Conservation (phyloP, 192 early-diverging fungal species). For the Podila minutissima region DNA sequence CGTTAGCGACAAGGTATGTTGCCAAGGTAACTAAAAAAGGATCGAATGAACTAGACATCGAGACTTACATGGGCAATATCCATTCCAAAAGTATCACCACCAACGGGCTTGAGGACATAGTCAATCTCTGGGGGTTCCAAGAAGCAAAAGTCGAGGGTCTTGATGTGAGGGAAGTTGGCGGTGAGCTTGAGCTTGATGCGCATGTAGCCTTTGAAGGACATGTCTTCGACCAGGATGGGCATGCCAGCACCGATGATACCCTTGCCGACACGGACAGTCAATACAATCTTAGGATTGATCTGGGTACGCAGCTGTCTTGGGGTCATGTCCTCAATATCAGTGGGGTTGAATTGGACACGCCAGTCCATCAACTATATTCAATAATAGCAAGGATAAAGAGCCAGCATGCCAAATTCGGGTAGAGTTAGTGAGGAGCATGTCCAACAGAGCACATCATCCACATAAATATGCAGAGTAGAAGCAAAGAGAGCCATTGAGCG, state of each 20-base stretch:
- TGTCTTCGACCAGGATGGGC: slow-evolving; percentile 86
- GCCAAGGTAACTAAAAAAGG: background rate
- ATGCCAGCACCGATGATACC: slow-evolving; percentile 87
- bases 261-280: slow-evolving; percentile 87
- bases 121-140: slow-evolving; percentile 87
- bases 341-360: slow-evolving; percentile 86
- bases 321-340: slow-evolving; percentile 80
- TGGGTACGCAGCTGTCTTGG: slow-evolving; percentile 71
- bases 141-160: slow-evolving; percentile 85
- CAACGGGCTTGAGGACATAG: slow-evolving; percentile 91
- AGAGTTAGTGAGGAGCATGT: background rate
- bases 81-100: slow-evolving; percentile 83
- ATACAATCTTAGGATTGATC: slow-evolving; percentile 88
- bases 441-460: background rate
- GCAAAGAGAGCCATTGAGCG: background rate
- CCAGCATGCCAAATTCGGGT: too few species aligned
- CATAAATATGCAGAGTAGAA: background rate
- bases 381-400: background rate
- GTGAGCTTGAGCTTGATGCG: slow-evolving; percentile 87
- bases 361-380: slow-evolving; percentile 83
- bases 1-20: too few species aligned
- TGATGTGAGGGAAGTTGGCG: slow-evolving; percentile 87
- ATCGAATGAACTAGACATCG: background rate
- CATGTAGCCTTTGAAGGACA: slow-evolving; percentile 84
- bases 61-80: slow-evolving; percentile 84